These are phyloP conservation scores for Coemansia sp. DNA, from an alignment of 192 early-diverging fungal species.

Conservation along the genomic window DNA sequence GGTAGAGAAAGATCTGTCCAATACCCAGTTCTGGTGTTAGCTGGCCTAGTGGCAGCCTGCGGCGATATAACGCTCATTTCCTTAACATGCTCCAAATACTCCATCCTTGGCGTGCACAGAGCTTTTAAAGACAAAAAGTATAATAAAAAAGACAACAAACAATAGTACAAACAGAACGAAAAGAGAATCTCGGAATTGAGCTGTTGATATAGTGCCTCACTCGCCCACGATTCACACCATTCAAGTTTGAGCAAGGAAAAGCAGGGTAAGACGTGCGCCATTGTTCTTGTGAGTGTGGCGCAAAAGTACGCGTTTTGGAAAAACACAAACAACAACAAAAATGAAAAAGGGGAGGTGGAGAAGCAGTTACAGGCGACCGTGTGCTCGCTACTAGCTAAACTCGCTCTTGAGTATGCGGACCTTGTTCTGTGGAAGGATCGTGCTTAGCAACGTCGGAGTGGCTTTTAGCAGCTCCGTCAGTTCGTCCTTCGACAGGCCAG, in stretches of 20 bases:
- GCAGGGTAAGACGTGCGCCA: background rate
- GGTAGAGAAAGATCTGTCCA: background rate
- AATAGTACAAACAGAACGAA: background rate
- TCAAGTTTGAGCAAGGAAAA: background rate
- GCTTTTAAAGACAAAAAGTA: background rate
- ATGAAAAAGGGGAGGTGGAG: background rate
- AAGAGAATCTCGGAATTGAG: background rate
- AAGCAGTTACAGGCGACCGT: background rate
- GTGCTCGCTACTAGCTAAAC: background rate
- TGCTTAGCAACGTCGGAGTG: slow-evolving; percentile 20
- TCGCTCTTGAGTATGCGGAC: slow-evolving; percentile 23
- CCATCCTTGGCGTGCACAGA: background rate
- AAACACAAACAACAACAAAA: background rate
- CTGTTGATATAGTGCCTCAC: background rate
- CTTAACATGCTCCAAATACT: background rate
- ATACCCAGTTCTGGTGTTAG: background rate
- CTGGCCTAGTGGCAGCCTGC: background rate
- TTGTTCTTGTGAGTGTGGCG: background rate
- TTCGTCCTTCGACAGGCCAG: slow-evolving; percentile 29
- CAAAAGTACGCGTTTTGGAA: background rate
- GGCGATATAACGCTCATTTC: background rate
- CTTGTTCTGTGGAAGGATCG: background rate
- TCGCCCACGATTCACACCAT: background rate
- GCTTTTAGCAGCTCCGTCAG: slow-evolving; percentile 21
- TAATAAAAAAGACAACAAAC: background rate